Evolutionary conservation across 2,329 filamentous ascomycete species (phyloP).

Genomic region (Ophiostoma montium): DNA sequence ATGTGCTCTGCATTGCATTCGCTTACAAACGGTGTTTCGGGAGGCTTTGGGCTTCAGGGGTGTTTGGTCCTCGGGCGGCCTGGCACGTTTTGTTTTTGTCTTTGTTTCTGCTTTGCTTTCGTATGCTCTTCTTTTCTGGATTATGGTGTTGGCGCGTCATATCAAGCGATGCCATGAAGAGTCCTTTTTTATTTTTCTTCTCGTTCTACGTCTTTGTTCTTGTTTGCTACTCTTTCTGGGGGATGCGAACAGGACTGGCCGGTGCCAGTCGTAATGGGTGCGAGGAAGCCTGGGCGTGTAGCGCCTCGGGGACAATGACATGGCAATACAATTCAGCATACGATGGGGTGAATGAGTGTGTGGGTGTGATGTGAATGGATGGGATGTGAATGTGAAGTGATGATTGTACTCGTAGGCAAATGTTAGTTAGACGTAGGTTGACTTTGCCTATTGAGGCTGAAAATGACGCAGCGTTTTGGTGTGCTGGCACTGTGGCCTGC

Average conservation of each 20-base stretch:
- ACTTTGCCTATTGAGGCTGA: too few species aligned
- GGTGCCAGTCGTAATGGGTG: slow-evolving; percentile 12
- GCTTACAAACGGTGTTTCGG: slow-evolving; percentile 8
- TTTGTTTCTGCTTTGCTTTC: background rate
- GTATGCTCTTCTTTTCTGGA: background rate
- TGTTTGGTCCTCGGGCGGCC: background rate
- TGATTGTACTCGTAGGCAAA: too few species aligned
- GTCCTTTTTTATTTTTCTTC: background rate
- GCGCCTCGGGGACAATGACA: background rate
- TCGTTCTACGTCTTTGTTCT: background rate
- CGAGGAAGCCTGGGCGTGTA: slow-evolving; percentile 5
- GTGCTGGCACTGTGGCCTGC: too few species aligned
- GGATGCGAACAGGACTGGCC: slow-evolving; percentile 6
- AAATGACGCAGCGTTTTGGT: too few species aligned
- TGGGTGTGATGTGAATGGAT: too few species aligned
- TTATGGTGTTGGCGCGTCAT: background rate
- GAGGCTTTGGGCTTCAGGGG: background rate
- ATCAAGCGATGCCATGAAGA: too few species aligned
- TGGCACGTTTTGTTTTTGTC: background rate
- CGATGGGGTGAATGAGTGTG: too few species aligned
- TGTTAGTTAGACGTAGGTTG: too few species aligned
- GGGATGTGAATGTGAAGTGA: too few species aligned
- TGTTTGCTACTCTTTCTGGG: slow-evolving; percentile 1
- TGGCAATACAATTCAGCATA: too few species aligned
- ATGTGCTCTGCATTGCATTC: slow-evolving; percentile 11